Conservation (phyloP, 257 asterid species). For the Pogostemon cablin region DNA sequence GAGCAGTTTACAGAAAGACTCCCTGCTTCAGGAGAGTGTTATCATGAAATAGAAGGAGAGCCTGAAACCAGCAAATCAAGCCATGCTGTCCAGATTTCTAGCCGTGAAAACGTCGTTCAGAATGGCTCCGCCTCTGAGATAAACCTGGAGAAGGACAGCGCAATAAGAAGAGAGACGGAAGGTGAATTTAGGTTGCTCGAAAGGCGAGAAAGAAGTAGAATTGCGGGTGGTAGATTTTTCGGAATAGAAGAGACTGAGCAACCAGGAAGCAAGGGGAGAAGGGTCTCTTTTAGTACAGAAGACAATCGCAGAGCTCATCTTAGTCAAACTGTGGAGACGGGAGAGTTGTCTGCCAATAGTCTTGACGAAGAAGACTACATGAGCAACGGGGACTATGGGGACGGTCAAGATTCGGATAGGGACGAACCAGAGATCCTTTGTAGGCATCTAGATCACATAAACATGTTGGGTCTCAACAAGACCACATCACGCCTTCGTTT, state of each 20-base stretch:
- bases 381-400: constrained; percentile 69
- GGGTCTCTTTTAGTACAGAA: constrained; percentile 87
- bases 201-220: constrained; percentile 83
- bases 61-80: constrained; percentile 43
- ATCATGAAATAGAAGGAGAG: constrained; percentile 77
- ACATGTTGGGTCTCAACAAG: constrained; percentile 87
- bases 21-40: constrained; percentile 38
- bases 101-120: too few relatives aligned
- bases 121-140: constrained; percentile 45
- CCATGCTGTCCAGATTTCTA: constrained; percentile 38
- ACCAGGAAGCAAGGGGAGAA: constrained; percentile 73
- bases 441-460: constrained; percentile 88
- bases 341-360: constrained; percentile 59
- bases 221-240: constrained; percentile 76
- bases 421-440: constrained; percentile 84
- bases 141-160: constrained; percentile 78
- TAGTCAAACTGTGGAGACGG: constrained; percentile 63
- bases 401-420: constrained; percentile 79
- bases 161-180: constrained; percentile 95
- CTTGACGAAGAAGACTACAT: constrained; percentile 75
- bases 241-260: constrained; percentile 90
- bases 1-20: constrained; percentile 46
- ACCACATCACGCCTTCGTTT: constrained; percentile 85
- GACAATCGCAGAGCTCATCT: constrained; percentile 52
- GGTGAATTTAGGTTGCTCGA: constrained; percentile 91